A percentile compares a stretch with the other conserved stretches of the same genome.
Conservation (phyloP, 805 yeast species). For the Candida montana region DNA sequence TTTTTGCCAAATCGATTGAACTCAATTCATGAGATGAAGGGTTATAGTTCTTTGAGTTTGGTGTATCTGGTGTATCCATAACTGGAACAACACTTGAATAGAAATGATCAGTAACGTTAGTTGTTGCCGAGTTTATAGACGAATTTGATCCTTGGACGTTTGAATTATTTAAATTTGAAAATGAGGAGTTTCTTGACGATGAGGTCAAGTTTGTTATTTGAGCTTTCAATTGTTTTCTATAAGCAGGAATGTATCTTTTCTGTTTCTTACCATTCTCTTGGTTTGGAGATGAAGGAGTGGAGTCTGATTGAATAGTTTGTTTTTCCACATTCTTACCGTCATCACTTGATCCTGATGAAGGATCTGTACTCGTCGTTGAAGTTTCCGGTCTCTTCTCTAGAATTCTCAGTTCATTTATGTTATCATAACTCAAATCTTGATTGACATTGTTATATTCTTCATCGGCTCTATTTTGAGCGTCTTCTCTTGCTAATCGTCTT, state of each 20-base stretch:
- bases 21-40: constrained; percentile 9
- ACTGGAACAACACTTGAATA: constrained; percentile 22
- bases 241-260: constrained; percentile 33
- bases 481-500: constrained; percentile 34
- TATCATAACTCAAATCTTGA: constrained; percentile 29
- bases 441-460: constrained; percentile 32
- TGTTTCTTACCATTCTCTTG: constrained; percentile 5
- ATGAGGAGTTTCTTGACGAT: constrained; percentile 21
- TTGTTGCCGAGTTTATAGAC: constrained; percentile 21
- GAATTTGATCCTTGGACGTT: constrained; percentile 18
- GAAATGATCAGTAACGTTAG: constrained; percentile 25
- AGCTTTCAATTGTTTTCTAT: constrained; percentile 29
- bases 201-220: constrained; percentile 18
- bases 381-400: constrained; percentile 3
- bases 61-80: constrained; percentile 13
- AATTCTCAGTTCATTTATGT: constrained; percentile 23
- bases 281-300: constrained; percentile 4
- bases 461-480: constrained; percentile 25
- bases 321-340: constrained; percentile 8
- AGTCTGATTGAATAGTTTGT: constrained; percentile 1
- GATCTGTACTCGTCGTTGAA: background rate
- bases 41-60: constrained; percentile 2
- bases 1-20: constrained; percentile 20
- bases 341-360: constrained; percentile 8
- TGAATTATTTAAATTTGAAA: constrained; percentile 18